Conservation (phyloP, 495 filamentous ascomycete genomes). For the Daldinia caldariorum region DNA sequence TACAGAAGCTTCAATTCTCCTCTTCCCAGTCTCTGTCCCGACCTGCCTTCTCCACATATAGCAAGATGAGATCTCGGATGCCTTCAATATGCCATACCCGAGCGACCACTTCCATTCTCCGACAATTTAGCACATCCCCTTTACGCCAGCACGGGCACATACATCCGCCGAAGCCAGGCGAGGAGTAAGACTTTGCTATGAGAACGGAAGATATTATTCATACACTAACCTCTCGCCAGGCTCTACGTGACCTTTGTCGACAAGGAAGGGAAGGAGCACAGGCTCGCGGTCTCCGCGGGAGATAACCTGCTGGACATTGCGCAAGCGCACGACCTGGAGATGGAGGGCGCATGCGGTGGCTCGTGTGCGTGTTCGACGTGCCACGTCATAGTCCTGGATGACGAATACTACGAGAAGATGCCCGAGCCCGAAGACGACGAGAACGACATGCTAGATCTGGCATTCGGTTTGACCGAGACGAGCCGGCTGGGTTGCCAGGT, state of each 20-base stretch:
- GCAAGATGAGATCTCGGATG: conserved; percentile 21
- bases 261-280: conserved; percentile 82
- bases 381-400: conserved; percentile 89
- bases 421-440: conserved; percentile 95
- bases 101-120: conserved; percentile 44
- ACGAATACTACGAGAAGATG: conserved; percentile 89
- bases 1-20: conserved; percentile 20
- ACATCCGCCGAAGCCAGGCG: conserved; percentile 85
- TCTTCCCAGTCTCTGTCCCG: conserved; percentile 19
- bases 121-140: conserved; percentile 73
- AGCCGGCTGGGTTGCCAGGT: conserved; percentile 96
- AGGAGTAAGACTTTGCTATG: conserved; percentile 76
- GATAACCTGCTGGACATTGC: conserved; percentile 96
- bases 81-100: conserved; percentile 24
- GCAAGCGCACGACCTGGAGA: conserved; percentile 92
- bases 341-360: conserved; percentile 98
- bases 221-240: conserved; percentile 55
- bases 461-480: conserved; percentile 95
- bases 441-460: conserved; percentile 98
- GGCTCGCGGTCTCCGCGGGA: conserved; percentile 81
- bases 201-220: neutral
- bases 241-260: conserved; percentile 92
- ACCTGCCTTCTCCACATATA: conserved; percentile 16
- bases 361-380: conserved; percentile 98
- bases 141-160: conserved; percentile 77